Conservation (phyloP, 495 filamentous ascomycete genomes). For the Penicillium odoratum region DNA sequence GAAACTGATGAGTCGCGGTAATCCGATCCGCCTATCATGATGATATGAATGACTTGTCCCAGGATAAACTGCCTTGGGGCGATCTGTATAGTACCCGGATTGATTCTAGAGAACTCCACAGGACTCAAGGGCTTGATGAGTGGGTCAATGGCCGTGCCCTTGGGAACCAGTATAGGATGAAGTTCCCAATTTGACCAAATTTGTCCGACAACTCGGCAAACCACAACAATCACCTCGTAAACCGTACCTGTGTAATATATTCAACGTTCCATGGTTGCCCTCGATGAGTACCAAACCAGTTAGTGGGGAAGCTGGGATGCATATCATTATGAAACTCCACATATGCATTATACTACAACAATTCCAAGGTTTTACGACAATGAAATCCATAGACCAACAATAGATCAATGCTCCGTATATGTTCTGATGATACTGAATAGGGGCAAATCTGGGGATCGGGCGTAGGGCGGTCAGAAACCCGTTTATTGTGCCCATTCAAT, state of each 20-base stretch:
- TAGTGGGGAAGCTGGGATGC: too few species aligned
- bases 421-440: background rate
- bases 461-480: background rate
- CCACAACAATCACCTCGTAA: too few species aligned
- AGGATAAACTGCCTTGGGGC: background rate
- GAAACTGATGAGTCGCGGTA: conserved; percentile 33
- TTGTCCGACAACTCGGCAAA: background rate
- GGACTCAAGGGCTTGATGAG: too few species aligned
- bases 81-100: background rate
- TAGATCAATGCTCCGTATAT: background rate
- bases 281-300: too few species aligned
- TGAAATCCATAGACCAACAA: too few species aligned
- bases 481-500: background rate
- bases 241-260: too few species aligned
- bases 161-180: too few species aligned
- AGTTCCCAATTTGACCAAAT: background rate
- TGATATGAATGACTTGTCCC: background rate
- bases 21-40: background rate
- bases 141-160: too few species aligned
- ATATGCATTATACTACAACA: too few species aligned
- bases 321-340: too few species aligned
- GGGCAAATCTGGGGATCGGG: background rate
- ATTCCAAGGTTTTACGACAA: too few species aligned
- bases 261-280: too few species aligned
- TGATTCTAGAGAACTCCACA: background rate